Evolutionary conservation across 352 stramenopile species (phyloP), one percentile per base, ranked within the genome.

Genomic region (Saprolegnia diclina): DNA sequence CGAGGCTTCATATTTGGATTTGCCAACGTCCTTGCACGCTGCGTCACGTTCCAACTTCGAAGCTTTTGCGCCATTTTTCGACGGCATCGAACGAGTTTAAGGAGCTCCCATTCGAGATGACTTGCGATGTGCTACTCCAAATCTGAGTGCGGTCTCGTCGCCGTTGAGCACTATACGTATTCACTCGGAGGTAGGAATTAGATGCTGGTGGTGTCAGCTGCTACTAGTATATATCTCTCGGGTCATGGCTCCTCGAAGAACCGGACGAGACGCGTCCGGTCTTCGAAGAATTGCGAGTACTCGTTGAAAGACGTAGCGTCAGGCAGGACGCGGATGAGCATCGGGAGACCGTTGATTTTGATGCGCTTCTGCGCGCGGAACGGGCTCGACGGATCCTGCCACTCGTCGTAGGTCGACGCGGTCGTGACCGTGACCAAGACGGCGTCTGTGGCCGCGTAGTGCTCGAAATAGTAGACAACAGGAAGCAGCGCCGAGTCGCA

Each of bases 401-500:
- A 93, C 55, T 85, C 72, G 56, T 87, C 77, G 59, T 80, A 79
- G 54, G 85, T 80, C 24, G 77, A 67, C 7, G 78, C 73, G 13
- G 90, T 83, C 22, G 88, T 69, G 18, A 77, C 79, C 11, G 76
- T 78, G 53, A 93, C 40, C 56, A 93, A 21, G 50, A 90, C 76
- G 7, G 85, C 81, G 26, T 72, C 65, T 10, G 77, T 75, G 0
- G 83, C 79, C 11, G 85, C 85, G 22, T 82, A 79, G 67, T 86
- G 80, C 67, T 91, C 90, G 73, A 82, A 93, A 63, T 89, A 91
- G 73, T 91, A 80, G 67, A 85, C 83, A 48, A 85, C 75, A 5
- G 81, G 76, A n/a, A 93, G 62, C 50, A 91, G 79, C 2, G 81
- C 79, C 42, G 81, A 82, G 67, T 93, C 85, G 68, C 85, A 93